Percentiles rank a stretch among this genome's conserved stretches.
Conservation (phyloP, 1,139 yeast genomes). For the Eremothecium coryli region DNA sequence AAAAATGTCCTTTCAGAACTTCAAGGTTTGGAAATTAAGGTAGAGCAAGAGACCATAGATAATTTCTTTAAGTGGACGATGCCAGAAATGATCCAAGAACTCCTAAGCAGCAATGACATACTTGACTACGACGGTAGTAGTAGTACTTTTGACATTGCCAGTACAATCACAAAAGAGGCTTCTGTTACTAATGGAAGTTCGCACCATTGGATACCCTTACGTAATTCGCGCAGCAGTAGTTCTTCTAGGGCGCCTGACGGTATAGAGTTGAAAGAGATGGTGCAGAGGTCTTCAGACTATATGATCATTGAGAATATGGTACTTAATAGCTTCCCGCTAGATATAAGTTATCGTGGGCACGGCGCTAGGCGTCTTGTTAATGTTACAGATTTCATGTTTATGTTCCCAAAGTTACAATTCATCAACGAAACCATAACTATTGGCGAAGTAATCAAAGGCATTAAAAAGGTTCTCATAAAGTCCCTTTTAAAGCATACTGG, state of each 20-base stretch:
- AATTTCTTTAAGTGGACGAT: constrained; percentile 48
- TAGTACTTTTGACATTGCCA: constrained; percentile 3
- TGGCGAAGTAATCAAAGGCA: constrained; percentile 43
- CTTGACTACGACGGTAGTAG: constrained; percentile 9
- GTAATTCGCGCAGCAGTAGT: neutral
- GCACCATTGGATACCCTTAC: neutral
- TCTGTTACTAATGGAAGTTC: neutral
- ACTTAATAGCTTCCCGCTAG: constrained; percentile 40
- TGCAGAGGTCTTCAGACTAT: constrained; percentile 48
- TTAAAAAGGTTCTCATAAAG: constrained; percentile 45
- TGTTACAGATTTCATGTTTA: constrained; percentile 48
- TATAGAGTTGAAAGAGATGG: constrained; percentile 47
- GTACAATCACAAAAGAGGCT: neutral
- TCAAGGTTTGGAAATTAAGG: constrained; percentile 45
- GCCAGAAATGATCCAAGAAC: constrained; percentile 35
- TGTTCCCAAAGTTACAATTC: constrained; percentile 45
- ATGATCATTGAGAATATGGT: constrained; percentile 45
- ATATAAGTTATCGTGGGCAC: constrained; percentile 50
- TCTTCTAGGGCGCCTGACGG: constrained; percentile 16
- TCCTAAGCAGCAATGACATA: constrained; percentile 9
- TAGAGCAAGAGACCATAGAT: constrained; percentile 55
- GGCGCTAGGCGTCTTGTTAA: constrained; percentile 52
- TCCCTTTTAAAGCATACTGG: constrained; percentile 52
- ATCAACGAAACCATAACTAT: constrained; percentile 43
- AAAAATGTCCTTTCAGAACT: constrained; percentile 45